phyloP scores from a whole-genome alignment of 768 basidiomycete genomes.

The Mycena galericulata region DNA sequence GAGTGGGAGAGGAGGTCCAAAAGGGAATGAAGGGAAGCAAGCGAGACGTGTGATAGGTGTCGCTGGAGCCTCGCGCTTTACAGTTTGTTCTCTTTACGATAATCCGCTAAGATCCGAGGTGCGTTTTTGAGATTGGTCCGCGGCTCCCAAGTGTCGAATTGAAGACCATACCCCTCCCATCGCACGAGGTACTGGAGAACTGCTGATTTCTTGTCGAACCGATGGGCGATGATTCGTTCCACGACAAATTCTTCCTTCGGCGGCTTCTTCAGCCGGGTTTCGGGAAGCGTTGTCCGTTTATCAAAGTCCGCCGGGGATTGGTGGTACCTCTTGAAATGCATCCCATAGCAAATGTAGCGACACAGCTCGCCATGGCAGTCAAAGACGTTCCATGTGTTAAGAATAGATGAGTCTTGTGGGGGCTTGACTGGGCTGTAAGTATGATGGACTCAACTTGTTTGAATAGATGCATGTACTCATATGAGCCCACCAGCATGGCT shows the following conservation, averaged over 20 bases:
- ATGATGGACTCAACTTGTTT: neutral
- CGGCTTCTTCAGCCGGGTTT: neutral
- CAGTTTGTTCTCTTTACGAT: neutral
- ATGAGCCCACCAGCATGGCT: conserved; percentile 67
- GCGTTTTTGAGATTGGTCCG: neutral
- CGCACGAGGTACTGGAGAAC: too few relatives aligned
- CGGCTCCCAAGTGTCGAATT: neutral
- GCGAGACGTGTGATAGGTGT: too few relatives aligned
- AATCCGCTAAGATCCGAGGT: neutral
- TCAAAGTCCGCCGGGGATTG: neutral
- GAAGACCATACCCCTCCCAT: neutral
- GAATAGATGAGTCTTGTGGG: conserved; percentile 49
- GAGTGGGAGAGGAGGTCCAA: neutral
- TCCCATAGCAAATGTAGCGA: conserved; percentile 90
- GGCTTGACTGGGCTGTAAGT: conserved; percentile 25
- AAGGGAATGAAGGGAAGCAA: too few relatives aligned
- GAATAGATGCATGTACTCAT: conserved; percentile 67
- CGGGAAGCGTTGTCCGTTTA: neutral
- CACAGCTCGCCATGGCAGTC: conserved; percentile 85
- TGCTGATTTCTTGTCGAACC: neutral
- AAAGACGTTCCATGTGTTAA: conserved; percentile 75
- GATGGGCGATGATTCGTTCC: neutral
- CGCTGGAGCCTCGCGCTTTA: neutral
- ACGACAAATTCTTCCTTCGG: neutral
- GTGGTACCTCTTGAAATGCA: neutral